phyloP scores from a whole-genome alignment of 257 asterid species.

The Cynanchum wilfordii region DNA sequence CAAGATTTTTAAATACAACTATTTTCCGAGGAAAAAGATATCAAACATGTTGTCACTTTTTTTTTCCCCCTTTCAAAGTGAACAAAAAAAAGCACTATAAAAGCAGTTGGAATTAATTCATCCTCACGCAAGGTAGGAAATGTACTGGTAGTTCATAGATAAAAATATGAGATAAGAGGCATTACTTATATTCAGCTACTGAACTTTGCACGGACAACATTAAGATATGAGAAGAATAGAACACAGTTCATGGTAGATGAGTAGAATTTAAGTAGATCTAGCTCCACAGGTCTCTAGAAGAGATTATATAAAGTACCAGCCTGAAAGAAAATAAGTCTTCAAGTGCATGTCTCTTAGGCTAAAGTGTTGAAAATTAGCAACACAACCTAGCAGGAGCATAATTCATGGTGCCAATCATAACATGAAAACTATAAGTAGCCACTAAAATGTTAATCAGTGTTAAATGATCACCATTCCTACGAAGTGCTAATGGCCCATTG shows the following conservation, averaged over 20 bases:
- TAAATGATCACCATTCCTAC: neutral
- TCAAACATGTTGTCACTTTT: neutral
- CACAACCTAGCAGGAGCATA: neutral
- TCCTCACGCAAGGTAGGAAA: neutral
- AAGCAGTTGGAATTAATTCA: too few relatives aligned
- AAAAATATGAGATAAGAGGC: neutral
- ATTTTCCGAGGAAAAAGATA: neutral
- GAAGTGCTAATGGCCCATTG: neutral
- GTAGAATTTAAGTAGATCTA: neutral
- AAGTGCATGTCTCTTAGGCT: neutral
- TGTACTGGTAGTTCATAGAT: neutral
- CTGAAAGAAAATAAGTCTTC: neutral
- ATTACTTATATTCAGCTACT: neutral
- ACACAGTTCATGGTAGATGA: neutral
- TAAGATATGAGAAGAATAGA: neutral
- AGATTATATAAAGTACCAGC: neutral
- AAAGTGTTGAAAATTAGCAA: neutral
- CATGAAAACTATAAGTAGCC: neutral
- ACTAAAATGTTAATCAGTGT: neutral
- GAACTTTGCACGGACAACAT: neutral
- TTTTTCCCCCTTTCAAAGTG: neutral
- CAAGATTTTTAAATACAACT: neutral
- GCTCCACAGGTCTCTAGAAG: neutral
- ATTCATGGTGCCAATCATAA: neutral
- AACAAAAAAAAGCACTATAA: neutral